A percentile compares a stretch with the other conserved stretches of the same genome.
Evolutionary conservation across 164 flowering plant species (phyloP).

Genomic region (Tetrastigma voinierianum): DNA sequence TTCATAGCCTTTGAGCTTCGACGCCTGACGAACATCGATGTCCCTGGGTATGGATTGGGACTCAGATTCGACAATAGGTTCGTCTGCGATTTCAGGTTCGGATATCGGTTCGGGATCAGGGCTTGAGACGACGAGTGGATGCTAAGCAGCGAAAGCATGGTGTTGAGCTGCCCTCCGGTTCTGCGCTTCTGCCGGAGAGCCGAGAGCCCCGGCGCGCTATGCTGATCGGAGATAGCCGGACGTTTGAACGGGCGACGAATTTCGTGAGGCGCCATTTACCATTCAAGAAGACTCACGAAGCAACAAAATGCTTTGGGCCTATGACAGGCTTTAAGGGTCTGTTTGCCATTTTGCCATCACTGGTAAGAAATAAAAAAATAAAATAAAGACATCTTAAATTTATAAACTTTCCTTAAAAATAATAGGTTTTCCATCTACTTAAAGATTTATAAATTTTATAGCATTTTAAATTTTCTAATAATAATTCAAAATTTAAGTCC

Average conservation of each 20-base stretch:
- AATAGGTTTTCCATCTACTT: no score
- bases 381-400: no score
- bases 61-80: constrained; percentile 8
- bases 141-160: constrained; percentile 81
- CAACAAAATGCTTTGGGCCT: no score
- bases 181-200: constrained; percentile 75
- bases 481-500: no score
- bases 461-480: no score
- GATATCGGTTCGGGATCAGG: constrained; percentile 14
- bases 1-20: constrained; percentile 71
- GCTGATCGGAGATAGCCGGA: constrained; percentile 82
- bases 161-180: constrained; percentile 77
- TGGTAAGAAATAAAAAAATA: no score
- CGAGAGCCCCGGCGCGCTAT: constrained; percentile 72
- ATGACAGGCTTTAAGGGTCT: no score
- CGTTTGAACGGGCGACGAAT: constrained; percentile 87
- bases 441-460: no score
- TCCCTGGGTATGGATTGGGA: constrained; percentile 20
- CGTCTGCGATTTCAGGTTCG: constrained; percentile 21
- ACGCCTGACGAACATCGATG: constrained; percentile 58
- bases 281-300: no score
- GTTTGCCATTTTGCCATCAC: no score
- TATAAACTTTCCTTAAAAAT: no score
- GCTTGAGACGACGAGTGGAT: constrained; percentile 55
- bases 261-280: constrained; percentile 68